These are phyloP conservation scores for Colletotrichum navitas DNA, from an alignment of 2,329 filamentous ascomycete genomes.

Conservation along the genomic window DNA sequence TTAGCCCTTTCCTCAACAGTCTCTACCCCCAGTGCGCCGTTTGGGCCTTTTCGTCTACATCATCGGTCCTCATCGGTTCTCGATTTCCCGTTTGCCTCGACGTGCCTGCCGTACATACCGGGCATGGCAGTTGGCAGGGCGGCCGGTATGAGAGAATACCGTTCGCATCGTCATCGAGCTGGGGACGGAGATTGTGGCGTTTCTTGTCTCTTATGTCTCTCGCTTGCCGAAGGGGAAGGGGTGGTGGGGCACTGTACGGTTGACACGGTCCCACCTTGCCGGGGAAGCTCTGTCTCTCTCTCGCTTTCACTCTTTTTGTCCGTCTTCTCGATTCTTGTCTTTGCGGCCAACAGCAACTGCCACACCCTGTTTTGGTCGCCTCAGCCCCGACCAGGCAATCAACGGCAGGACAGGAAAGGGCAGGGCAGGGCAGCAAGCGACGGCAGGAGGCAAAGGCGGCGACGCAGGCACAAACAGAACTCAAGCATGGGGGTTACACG, in stretches of 20 bases:
- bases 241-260: slow-evolving; percentile 11
- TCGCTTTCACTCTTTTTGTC: neutral
- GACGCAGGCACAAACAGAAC: slow-evolving; percentile 35
- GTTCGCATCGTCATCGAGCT: slow-evolving; percentile 39
- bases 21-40: slow-evolving; percentile 14
- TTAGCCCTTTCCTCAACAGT: neutral
- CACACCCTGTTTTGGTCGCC: neutral
- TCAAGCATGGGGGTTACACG: slow-evolving; percentile 8
- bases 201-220: slow-evolving; percentile 28
- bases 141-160: slow-evolving; percentile 10
- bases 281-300: neutral
- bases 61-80: slow-evolving; percentile 3
- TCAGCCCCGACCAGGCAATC: slow-evolving; percentile 4
- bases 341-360: neutral
- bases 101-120: neutral
- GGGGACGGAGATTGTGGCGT: slow-evolving; percentile 42
- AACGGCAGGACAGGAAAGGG: neutral
- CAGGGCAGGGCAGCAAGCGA: neutral
- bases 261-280: slow-evolving; percentile 24
- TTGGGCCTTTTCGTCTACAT: slow-evolving; percentile 20
- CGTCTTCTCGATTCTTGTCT: neutral
- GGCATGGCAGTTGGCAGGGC: slow-evolving; percentile 26
- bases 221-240: neutral
- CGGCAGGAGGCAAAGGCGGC: neutral
- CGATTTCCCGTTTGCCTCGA: slow-evolving; percentile 1